Percentiles rank a stretch among this genome's conserved stretches.
phyloP scores from a whole-genome alignment of 768 basidiomycete species.

The Calocybe gangraenosa region DNA sequence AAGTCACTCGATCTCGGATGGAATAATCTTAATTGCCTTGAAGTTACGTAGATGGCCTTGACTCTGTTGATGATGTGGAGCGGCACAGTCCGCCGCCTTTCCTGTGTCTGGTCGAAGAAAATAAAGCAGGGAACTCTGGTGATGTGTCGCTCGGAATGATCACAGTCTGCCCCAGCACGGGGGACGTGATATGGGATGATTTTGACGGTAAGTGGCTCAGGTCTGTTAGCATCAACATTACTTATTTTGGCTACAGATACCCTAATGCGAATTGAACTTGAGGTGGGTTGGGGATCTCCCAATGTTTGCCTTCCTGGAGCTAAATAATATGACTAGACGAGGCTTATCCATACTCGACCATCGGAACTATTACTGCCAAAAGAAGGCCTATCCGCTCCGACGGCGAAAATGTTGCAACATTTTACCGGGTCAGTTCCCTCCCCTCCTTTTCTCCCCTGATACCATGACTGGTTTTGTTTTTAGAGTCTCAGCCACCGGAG shows the following conservation, averaged over 20 bases:
- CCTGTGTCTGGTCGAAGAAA: slow-evolving; percentile 73
- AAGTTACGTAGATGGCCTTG: slow-evolving; percentile 83
- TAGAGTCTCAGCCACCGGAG: slow-evolving; percentile 34
- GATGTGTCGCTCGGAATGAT: slow-evolving; percentile 66
- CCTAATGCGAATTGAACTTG: slow-evolving; percentile 83
- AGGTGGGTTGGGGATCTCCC: slow-evolving; percentile 40
- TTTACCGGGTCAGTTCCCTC: slow-evolving; percentile 51
- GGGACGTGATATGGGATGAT: slow-evolving; percentile 91
- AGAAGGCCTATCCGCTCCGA: slow-evolving; percentile 57
- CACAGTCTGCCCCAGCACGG: slow-evolving; percentile 79
- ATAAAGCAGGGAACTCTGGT: slow-evolving; percentile 20
- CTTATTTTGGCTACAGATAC: slow-evolving; percentile 45
- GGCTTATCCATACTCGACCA: slow-evolving; percentile 82
- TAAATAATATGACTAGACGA: slow-evolving; percentile 54
- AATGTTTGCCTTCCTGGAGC: neutral
- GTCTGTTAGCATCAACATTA: neutral
- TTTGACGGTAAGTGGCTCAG: slow-evolving; percentile 59
- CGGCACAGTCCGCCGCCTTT: slow-evolving; percentile 56
- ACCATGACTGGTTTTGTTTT: slow-evolving; percentile 7
- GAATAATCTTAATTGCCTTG: neutral
- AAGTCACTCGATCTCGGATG: slow-evolving; percentile 6
- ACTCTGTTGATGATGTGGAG: slow-evolving; percentile 60
- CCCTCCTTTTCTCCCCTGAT: neutral
- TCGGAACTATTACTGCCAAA: slow-evolving; percentile 72
- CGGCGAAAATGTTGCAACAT: slow-evolving; percentile 71